A percentile compares a stretch with the other conserved stretches of the same genome.
Conservation (phyloP, 1,284 basidiomycete species). For the Bjerkandera adusta region DNA sequence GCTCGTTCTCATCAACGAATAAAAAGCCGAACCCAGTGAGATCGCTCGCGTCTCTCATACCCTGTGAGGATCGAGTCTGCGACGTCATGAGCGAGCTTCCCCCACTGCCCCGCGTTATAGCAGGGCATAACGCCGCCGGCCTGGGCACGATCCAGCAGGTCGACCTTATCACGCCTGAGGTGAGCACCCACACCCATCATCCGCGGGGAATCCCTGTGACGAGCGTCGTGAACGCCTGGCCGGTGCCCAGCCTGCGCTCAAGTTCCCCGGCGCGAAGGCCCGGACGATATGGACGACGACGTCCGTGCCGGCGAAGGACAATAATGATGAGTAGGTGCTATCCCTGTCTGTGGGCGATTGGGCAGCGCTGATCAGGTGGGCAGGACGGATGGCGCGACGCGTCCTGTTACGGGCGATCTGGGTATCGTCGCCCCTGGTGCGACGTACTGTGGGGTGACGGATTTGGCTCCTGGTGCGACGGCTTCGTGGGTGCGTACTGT, state of each 20-base stretch:
- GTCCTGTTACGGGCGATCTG: slow-evolving; percentile 37
- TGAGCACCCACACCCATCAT: background rate
- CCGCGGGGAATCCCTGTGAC: no score
- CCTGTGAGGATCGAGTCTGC: no score
- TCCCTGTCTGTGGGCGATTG: background rate
- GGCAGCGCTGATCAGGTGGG: slow-evolving; percentile 1
- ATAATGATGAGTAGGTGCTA: slow-evolving; percentile 39
- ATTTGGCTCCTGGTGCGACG: slow-evolving; percentile 51
- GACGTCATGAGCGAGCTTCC: slow-evolving; percentile 13
- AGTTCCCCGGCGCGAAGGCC: slow-evolving; percentile 20
- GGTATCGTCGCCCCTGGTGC: slow-evolving; percentile 47
- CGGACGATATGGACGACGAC: slow-evolving; percentile 51
- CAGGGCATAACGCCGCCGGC: slow-evolving; percentile 35
- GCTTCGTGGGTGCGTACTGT: slow-evolving; percentile 46
- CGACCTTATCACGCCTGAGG: background rate
- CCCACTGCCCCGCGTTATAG: slow-evolving; percentile 48
- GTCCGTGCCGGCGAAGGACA: slow-evolving; percentile 51
- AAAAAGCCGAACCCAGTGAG: no score
- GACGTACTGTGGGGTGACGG: slow-evolving; percentile 51
- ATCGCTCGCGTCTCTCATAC: no score
- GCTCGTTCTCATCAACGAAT: no score
- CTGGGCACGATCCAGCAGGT: slow-evolving; percentile 20
- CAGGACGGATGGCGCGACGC: slow-evolving; percentile 51
- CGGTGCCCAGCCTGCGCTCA: no score
- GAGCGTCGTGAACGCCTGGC: no score